These are phyloP conservation scores for Aspergillus avenaceus DNA, from an alignment of 495 filamentous ascomycete species.

Conservation along the genomic window DNA sequence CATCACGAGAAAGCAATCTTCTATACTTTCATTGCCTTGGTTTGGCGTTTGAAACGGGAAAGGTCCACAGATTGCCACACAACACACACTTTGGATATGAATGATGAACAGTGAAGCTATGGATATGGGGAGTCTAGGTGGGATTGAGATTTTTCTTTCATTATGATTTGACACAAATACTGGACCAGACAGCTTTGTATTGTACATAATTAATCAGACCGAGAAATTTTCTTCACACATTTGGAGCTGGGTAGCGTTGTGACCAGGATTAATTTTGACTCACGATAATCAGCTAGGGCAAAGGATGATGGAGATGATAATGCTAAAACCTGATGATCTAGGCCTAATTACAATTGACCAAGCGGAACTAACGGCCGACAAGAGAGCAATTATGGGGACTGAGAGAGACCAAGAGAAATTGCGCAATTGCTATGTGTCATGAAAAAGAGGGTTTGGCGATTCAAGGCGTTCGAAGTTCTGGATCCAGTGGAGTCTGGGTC, in stretches of 20 bases:
- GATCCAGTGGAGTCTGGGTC: slow-evolving; percentile 11
- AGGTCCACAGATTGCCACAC: slow-evolving; percentile 33
- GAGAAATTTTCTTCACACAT: slow-evolving; percentile 4
- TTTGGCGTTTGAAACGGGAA: slow-evolving; percentile 23
- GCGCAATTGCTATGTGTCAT: slow-evolving; percentile 49
- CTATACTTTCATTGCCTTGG: background rate
- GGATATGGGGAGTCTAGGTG: slow-evolving; percentile 12
- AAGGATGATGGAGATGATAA: background rate
- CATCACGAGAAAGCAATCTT: background rate
- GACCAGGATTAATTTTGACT: no score
- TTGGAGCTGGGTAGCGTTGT: background rate
- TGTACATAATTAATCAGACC: slow-evolving; percentile 27
- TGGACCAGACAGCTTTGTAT: slow-evolving; percentile 13
- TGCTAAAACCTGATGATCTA: background rate
- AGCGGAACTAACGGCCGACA: background rate
- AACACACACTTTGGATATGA: slow-evolving; percentile 17
- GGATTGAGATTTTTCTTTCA: slow-evolving; percentile 7
- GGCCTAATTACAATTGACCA: background rate
- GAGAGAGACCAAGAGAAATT: no score
- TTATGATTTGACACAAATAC: slow-evolving; percentile 15
- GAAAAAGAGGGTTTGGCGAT: background rate
- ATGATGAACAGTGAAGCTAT: slow-evolving; percentile 11
- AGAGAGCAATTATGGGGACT: background rate
- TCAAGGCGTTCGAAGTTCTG: background rate
- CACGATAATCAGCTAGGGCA: no score